Conservation (phyloP, 306 rosid species). For the Cucumis cinereus region DNA sequence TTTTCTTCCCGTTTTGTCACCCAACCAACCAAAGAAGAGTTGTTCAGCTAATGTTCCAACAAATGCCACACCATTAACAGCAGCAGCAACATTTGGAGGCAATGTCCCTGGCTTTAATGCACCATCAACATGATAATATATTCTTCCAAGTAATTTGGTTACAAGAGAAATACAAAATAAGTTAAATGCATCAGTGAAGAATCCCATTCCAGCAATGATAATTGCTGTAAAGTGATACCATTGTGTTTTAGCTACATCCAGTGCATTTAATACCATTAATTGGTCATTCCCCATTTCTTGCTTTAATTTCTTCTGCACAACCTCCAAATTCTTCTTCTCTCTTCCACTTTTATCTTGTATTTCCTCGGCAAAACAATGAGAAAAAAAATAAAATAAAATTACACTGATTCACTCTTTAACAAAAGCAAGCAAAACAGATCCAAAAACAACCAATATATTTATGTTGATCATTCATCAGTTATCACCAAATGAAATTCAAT, state of each 20-base stretch:
- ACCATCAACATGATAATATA: slow-evolving; percentile 54
- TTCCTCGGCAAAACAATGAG: background rate
- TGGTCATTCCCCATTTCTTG: slow-evolving; percentile 34
- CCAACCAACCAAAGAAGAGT: slow-evolving; percentile 84
- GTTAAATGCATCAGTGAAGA: slow-evolving; percentile 78
- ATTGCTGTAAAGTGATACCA: slow-evolving; percentile 74
- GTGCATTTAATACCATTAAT: slow-evolving; percentile 43
- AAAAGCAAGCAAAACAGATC: background rate
- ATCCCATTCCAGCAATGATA: slow-evolving; percentile 69
- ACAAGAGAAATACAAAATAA: slow-evolving; percentile 59
- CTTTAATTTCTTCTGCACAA: background rate
- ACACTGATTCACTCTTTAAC: background rate
- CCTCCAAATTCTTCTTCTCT: background rate
- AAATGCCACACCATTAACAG: slow-evolving; percentile 63
- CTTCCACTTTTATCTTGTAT: background rate
- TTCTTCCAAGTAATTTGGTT: slow-evolving; percentile 66
- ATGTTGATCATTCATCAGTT: background rate
- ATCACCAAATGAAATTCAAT: background rate
- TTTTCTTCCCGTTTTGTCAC: slow-evolving; percentile 62
- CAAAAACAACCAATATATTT: background rate
- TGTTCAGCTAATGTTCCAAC: slow-evolving; percentile 57
- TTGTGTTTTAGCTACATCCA: slow-evolving; percentile 63
- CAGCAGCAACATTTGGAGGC: slow-evolving; percentile 62
- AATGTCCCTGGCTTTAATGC: slow-evolving; percentile 41
- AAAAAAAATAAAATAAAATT: too few species aligned